Percentiles rank a stretch among this genome's conserved stretches.
These are phyloP conservation scores for Macrolepiota dolichaula DNA, from an alignment of 768 basidiomycete species.

Conservation along the genomic window DNA sequence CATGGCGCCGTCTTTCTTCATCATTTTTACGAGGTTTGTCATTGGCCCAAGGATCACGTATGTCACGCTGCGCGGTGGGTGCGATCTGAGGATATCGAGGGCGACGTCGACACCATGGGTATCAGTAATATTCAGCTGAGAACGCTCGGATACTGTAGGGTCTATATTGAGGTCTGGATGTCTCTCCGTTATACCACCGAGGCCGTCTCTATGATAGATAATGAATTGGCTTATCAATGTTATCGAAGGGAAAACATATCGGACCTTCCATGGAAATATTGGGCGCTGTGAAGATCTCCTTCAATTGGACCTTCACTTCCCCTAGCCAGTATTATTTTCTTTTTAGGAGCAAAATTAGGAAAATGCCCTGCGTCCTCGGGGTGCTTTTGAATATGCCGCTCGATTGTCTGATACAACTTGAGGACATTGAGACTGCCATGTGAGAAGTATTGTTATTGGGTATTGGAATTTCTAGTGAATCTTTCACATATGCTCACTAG, in stretches of 20 bases:
- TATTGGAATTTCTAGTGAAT: constrained; percentile 4
- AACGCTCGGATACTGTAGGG: constrained; percentile 23
- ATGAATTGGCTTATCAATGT: neutral
- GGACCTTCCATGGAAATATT: constrained; percentile 83
- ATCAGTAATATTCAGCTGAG: constrained; percentile 44
- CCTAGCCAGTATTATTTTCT: constrained; percentile 59
- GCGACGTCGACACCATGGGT: constrained; percentile 51
- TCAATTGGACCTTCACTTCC: constrained; percentile 67
- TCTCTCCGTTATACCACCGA: constrained; percentile 54
- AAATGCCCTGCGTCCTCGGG: constrained; percentile 57
- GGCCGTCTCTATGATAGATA: constrained; percentile 54
- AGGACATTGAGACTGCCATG: constrained; percentile 63
- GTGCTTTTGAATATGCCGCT: constrained; percentile 49
- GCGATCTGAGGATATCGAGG: constrained; percentile 48
- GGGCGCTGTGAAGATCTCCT: constrained; percentile 70
- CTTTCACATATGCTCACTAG: constrained; percentile 40
- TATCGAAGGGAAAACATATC: constrained; percentile 6
- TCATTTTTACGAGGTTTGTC: constrained; percentile 73
- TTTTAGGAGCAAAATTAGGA: constrained; percentile 49
- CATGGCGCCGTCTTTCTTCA: constrained; percentile 49
- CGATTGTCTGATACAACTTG: constrained; percentile 70
- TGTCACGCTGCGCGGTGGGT: constrained; percentile 53
- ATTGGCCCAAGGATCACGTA: constrained; percentile 76
- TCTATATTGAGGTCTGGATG: constrained; percentile 62
- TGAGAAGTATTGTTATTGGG: neutral